phyloP scores from a whole-genome alignment of 495 filamentous ascomycete species.

The Cercophora samala region DNA sequence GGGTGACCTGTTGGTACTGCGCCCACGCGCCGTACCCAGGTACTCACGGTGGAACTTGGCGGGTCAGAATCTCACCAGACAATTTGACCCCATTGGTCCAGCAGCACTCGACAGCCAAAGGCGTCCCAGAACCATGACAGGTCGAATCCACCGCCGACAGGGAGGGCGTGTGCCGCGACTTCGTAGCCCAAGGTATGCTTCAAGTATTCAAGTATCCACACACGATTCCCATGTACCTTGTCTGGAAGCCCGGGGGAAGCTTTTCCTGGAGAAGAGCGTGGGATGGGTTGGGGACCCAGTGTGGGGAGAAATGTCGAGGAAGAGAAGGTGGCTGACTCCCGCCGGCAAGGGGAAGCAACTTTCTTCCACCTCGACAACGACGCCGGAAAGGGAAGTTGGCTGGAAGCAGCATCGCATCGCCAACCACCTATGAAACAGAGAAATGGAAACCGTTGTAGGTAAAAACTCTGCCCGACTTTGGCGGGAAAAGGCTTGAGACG shows the following conservation, averaged over 20 bases:
- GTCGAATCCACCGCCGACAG: conserved; percentile 21
- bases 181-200: conserved; percentile 21
- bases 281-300: conserved; percentile 25
- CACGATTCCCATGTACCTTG: conserved; percentile 13
- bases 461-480: not conserved
- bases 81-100: conserved; percentile 30
- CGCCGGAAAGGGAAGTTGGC: not conserved
- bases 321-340: conserved; percentile 9
- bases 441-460: not conserved
- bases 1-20: conserved; percentile 11
- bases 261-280: conserved; percentile 25
- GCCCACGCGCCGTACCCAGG: conserved; percentile 4
- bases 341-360: conserved; percentile 3
- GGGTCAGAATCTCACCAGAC: conserved; percentile 24
- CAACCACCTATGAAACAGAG: not conserved
- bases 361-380: not conserved
- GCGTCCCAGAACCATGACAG: conserved; percentile 26
- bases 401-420: not conserved
- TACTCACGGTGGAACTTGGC: conserved; percentile 1
- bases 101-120: conserved; percentile 12
- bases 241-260: conserved; percentile 28
- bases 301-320: conserved; percentile 9
- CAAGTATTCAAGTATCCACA: conserved; percentile 26
- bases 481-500: not conserved
- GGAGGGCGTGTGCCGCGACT: conserved; percentile 23